phyloP scores from a whole-genome alignment of 1,139 yeast species.

The Sugiyamaella grinbergsii region DNA sequence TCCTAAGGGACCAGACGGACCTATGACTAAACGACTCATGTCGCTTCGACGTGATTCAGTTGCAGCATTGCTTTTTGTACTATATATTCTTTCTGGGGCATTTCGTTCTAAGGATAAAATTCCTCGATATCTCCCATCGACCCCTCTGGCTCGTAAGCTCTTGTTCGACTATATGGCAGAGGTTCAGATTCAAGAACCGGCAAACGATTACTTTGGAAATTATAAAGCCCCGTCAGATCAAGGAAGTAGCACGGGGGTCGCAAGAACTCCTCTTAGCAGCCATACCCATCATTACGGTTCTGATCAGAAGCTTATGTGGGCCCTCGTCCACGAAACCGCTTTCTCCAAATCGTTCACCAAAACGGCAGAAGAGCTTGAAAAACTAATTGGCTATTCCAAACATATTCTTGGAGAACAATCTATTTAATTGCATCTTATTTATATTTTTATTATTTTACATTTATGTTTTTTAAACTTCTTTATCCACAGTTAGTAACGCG shows the following conservation, averaged over 20 bases:
- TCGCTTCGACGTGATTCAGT: constrained; percentile 52
- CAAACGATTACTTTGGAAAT: constrained; percentile 17
- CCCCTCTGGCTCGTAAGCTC: constrained; percentile 48
- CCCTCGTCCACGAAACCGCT: constrained; percentile 52
- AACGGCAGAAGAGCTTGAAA: constrained; percentile 49
- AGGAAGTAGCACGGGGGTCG: background rate
- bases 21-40: constrained; percentile 43
- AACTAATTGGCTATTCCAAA: constrained; percentile 45
- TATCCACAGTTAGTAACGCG: no score
- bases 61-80: constrained; percentile 48
- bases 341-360: constrained; percentile 53
- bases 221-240: background rate
- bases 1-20: constrained; percentile 38
- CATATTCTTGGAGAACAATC: constrained; percentile 50
- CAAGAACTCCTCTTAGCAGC: background rate
- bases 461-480: no score
- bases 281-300: background rate
- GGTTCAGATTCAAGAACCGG: constrained; percentile 34
- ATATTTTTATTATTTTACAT: constrained; percentile 9
- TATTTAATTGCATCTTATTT: constrained; percentile 13
- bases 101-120: constrained; percentile 45
- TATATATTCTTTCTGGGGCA: constrained; percentile 49
- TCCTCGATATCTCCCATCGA: constrained; percentile 51
- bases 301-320: constrained; percentile 42
- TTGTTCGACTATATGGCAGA: constrained; percentile 47